Evolutionary conservation across 495 filamentous ascomycete genomes (phyloP).

Genomic region (Cercophora scortea): DNA sequence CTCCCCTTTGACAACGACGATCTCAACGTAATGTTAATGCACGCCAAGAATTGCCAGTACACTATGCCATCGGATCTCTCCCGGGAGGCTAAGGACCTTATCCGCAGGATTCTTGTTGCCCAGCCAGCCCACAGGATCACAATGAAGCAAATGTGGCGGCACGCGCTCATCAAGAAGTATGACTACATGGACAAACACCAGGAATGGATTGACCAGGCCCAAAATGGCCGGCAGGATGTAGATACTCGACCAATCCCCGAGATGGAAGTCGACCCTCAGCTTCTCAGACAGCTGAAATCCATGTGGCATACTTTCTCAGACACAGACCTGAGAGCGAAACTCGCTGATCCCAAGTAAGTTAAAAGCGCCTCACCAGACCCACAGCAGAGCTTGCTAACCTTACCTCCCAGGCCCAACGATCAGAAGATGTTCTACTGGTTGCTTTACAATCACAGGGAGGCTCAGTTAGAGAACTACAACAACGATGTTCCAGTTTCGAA

Average conservation of each 20-base stretch:
- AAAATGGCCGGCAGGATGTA: slow-evolving; percentile 15
- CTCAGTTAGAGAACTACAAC: slow-evolving; percentile 76
- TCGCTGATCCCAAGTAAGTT: slow-evolving; percentile 59
- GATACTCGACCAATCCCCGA: slow-evolving; percentile 23
- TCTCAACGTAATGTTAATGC: slow-evolving; percentile 50
- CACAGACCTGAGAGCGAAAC: slow-evolving; percentile 55
- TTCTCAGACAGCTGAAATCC: slow-evolving; percentile 75
- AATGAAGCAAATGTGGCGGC: slow-evolving; percentile 72
- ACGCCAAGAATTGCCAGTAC: slow-evolving; percentile 66
- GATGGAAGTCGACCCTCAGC: slow-evolving; percentile 64
- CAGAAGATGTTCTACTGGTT: slow-evolving; percentile 88
- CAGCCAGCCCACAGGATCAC: slow-evolving; percentile 69
- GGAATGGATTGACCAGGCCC: slow-evolving; percentile 15
- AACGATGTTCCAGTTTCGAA: slow-evolving; percentile 66
- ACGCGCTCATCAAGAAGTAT: slow-evolving; percentile 76
- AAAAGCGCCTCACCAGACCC: too few relatives aligned
- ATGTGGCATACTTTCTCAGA: slow-evolving; percentile 79
- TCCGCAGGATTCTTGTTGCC: slow-evolving; percentile 63
- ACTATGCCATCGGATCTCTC: slow-evolving; percentile 60
- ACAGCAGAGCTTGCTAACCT: too few relatives aligned
- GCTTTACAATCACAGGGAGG: slow-evolving; percentile 69
- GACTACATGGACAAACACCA: slow-evolving; percentile 54
- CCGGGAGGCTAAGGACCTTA: slow-evolving; percentile 67
- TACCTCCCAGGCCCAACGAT: slow-evolving; percentile 57
- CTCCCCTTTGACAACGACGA: slow-evolving; percentile 72